A percentile compares a stretch with the other conserved stretches of the same genome.
These are phyloP conservation scores for Backusella australiensis DNA, from an alignment of 192 early-diverging fungal genomes.

Conservation along the genomic window DNA sequence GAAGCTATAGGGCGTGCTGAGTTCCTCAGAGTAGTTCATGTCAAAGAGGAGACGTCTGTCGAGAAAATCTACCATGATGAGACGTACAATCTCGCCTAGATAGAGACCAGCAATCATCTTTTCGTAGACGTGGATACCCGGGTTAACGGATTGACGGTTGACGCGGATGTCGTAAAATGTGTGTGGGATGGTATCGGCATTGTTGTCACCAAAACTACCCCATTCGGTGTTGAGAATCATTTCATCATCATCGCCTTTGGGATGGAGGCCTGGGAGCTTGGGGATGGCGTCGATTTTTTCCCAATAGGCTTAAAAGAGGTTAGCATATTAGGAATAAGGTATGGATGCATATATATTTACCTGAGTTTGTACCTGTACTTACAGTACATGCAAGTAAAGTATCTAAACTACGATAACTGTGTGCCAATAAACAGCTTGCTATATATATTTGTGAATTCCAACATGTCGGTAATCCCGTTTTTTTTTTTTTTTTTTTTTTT, in stretches of 20 bases:
- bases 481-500: no score
- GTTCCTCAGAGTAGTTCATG: conserved; percentile 52
- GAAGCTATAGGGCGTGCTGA: conserved; percentile 73
- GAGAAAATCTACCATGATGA: conserved; percentile 75
- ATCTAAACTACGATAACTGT: conserved; percentile 78
- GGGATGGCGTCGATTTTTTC: conserved; percentile 71
- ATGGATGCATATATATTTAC: neutral
- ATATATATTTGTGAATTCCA: neutral
- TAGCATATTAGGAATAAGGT: no score
- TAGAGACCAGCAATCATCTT: conserved; percentile 95
- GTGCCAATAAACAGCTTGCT: conserved; percentile 83
- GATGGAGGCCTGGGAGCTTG: conserved; percentile 54
- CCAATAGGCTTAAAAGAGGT: conserved; percentile 63
- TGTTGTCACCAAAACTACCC: conserved; percentile 85
- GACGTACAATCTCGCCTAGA: conserved; percentile 84
- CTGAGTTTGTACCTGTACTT: conserved; percentile 92
- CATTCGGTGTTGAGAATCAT: conserved; percentile 97
- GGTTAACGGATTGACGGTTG: conserved; percentile 78
- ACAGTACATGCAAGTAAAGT: conserved; percentile 84
- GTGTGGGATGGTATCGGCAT: conserved; percentile 68
- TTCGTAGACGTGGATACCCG: conserved; percentile 79
- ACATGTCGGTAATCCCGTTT: no score
- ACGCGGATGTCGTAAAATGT: conserved; percentile 80
- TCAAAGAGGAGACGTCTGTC: conserved; percentile 77
- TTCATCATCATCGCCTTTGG: conserved; percentile 40